Conservation (phyloP, 2,329 filamentous ascomycete genomes). For the Aspergillus ochraceus region DNA sequence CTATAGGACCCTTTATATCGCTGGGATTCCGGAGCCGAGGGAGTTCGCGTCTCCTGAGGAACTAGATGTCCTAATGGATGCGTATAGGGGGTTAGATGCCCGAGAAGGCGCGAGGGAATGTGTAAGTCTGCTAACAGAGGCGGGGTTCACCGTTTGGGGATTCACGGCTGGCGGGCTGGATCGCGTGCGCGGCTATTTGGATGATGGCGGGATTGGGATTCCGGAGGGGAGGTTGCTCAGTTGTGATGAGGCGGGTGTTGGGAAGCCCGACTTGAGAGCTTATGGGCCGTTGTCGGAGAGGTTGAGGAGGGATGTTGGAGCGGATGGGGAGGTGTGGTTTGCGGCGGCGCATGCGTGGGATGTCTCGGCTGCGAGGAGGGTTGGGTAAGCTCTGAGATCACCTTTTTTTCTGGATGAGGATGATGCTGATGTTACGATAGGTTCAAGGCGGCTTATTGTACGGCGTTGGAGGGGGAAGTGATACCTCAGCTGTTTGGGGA, state of each 20-base stretch:
- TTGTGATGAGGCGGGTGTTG: conserved; percentile 27
- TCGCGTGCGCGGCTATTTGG: conserved; percentile 27
- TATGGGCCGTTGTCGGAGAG: conserved; percentile 25
- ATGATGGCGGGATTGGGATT: conserved; percentile 23
- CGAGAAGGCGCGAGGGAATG: conserved; percentile 40
- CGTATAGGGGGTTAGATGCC: conserved; percentile 33
- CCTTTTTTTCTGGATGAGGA: not conserved
- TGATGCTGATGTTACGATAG: conserved; percentile 6
- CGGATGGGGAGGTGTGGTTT: conserved; percentile 27
- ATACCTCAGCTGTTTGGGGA: conserved; percentile 26
- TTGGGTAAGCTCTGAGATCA: conserved; percentile 20
- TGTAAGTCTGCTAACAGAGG: conserved; percentile 35
- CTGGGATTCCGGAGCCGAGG: conserved; percentile 41
- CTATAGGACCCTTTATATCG: conserved; percentile 44
- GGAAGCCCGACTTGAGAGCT: conserved; percentile 27
- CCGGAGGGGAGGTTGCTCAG: conserved; percentile 26
- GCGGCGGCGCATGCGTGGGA: conserved; percentile 34
- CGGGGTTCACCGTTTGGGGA: conserved; percentile 30
- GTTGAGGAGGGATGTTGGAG: conserved; percentile 6
- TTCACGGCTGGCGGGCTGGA: conserved; percentile 28
- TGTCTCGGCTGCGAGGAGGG: conserved; percentile 25
- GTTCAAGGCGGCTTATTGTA: conserved; percentile 27
- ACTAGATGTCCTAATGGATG: conserved; percentile 35
- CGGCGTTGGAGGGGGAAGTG: conserved; percentile 25
- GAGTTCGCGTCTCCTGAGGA: conserved; percentile 40